These are phyloP conservation scores for Cenchrus purpureus DNA, from an alignment of 176 grass and related monocot genomes.

Conservation along the genomic window DNA sequence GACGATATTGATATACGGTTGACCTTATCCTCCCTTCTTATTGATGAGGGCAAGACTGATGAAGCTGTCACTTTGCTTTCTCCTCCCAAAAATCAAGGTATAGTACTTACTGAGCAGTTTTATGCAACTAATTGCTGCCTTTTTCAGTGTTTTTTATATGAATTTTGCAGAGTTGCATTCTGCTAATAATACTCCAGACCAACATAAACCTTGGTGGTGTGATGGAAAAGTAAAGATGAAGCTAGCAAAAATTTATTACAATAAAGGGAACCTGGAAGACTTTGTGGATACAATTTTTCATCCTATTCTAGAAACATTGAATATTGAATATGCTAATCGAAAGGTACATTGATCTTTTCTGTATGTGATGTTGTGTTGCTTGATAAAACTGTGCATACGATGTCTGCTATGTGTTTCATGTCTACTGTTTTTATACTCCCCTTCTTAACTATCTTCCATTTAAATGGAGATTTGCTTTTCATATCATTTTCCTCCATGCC, in stretches of 20 bases:
- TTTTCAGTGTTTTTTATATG: constrained; percentile 21
- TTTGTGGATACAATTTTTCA: constrained; percentile 84
- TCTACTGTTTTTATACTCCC: not conserved
- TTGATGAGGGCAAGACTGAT: constrained; percentile 66
- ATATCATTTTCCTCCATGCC: not conserved
- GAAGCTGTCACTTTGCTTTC: constrained; percentile 82
- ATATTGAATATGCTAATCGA: constrained; percentile 76
- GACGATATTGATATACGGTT: constrained; percentile 66
- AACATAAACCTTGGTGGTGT: constrained; percentile 81
- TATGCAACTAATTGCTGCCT: not conserved
- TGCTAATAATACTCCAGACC: constrained; percentile 27
- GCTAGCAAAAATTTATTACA: constrained; percentile 79
- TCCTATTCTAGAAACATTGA: constrained; percentile 75
- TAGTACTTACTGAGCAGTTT: constrained; percentile 15
- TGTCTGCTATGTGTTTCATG: constrained; percentile 3
- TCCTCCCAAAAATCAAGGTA: constrained; percentile 59
- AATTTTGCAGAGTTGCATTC: constrained; percentile 40
- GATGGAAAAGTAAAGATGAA: constrained; percentile 85
- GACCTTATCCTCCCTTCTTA: constrained; percentile 70
- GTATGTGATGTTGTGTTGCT: not conserved
- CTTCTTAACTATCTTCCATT: constrained; percentile 1
- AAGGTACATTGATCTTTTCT: constrained; percentile 55
- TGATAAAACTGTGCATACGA: not conserved
- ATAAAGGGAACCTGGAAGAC: constrained; percentile 63
- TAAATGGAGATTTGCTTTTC: not conserved